phyloP scores from a whole-genome alignment of 2,329 filamentous ascomycete genomes.

The Arthrobotrys musiformis region DNA sequence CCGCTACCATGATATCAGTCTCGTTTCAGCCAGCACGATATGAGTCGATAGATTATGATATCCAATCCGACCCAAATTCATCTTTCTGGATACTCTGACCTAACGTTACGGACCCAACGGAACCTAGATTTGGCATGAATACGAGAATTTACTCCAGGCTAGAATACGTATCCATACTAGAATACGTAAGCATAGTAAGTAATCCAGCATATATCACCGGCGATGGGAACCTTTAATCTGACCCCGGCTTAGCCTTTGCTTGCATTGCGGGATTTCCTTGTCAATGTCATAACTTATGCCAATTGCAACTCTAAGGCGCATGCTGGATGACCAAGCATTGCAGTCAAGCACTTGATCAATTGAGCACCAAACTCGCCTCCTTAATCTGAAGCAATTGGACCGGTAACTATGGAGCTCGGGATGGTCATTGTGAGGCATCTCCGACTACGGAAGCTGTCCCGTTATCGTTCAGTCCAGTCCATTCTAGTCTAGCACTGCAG shows the following conservation, averaged over 20 bases:
- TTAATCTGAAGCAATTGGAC: neutral
- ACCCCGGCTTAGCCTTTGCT: too few relatives aligned
- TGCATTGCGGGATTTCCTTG: slow-evolving; percentile 4
- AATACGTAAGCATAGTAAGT: neutral
- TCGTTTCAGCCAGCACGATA: neutral
- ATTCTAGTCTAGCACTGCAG: too few relatives aligned
- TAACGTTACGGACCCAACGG: neutral
- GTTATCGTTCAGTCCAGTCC: neutral
- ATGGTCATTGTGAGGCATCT: neutral
- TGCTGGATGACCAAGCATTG: slow-evolving; percentile 5
- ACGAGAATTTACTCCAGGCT: neutral
- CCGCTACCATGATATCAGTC: too few relatives aligned
- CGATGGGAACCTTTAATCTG: neutral
- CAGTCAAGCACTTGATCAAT: neutral
- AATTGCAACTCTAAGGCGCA: neutral
- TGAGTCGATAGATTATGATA: neutral
- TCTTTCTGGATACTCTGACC: too few relatives aligned
- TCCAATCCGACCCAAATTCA: neutral
- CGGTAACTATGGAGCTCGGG: neutral
- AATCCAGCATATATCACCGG: neutral
- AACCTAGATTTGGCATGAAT: neutral
- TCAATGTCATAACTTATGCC: neutral
- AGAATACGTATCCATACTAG: neutral
- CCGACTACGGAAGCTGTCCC: neutral
- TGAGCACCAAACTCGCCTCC: neutral